A percentile compares a stretch with the other conserved stretches of the same genome.
phyloP scores from a whole-genome alignment of 371 early-diverging fungal species.

The Mortierella sp. region DNA sequence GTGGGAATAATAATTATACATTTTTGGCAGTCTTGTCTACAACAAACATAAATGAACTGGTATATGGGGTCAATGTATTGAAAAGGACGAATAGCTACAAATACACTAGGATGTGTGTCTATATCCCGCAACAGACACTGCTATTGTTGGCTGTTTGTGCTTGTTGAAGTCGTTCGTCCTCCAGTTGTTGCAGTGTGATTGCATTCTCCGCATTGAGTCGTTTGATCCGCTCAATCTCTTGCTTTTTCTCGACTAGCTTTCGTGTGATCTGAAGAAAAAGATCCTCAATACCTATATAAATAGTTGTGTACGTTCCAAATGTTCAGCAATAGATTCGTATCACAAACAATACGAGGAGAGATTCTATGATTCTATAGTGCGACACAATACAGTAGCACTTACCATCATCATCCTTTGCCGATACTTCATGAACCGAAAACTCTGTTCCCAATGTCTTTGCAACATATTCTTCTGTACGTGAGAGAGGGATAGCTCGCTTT shows the following conservation, averaged over 20 bases:
- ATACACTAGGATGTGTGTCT: not conserved
- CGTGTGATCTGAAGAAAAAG: conserved; percentile 72
- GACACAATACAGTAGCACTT: conserved; percentile 25
- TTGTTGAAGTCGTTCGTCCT: conserved; percentile 51
- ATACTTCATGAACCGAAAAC: conserved; percentile 75
- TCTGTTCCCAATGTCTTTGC: conserved; percentile 69
- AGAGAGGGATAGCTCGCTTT: conserved; percentile 69
- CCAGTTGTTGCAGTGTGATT: conserved; percentile 54
- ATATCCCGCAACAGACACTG: conserved; percentile 53
- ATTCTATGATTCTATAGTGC: not conserved
- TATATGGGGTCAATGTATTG: conserved; percentile 13
- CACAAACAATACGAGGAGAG: not conserved
- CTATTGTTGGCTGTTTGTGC: conserved; percentile 39
- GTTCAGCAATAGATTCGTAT: conserved; percentile 1
- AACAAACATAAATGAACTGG: conserved; percentile 3
- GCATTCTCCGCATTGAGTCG: conserved; percentile 54
- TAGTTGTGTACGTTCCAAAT: not conserved
- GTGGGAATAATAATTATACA: not conserved
- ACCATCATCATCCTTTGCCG: conserved; percentile 82
- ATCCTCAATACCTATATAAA: conserved; percentile 62
- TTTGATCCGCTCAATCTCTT: conserved; percentile 54
- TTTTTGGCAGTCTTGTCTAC: too few relatives aligned
- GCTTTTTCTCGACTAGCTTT: conserved; percentile 68
- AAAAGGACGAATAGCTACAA: not conserved
- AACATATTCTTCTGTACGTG: conserved; percentile 72